Evolutionary conservation across 2,329 filamentous ascomycete species (phyloP).

Genomic region (Diaporthe sp.): DNA sequence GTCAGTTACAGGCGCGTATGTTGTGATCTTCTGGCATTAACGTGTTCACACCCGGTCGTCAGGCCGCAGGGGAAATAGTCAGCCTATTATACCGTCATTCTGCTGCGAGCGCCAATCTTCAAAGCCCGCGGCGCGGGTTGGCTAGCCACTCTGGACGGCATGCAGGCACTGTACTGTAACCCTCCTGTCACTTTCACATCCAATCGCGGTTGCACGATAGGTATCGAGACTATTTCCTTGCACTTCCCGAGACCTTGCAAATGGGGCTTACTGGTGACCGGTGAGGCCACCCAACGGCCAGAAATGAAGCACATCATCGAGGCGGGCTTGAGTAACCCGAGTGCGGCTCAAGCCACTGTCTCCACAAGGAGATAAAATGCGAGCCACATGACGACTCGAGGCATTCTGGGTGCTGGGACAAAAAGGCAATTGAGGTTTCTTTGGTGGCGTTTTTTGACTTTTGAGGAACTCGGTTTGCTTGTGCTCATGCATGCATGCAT

Average conservation of each 20-base stretch:
- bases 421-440: background rate
- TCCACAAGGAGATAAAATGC: background rate
- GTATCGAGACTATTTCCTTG: background rate
- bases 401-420: background rate
- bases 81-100: background rate
- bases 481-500: background rate
- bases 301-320: background rate
- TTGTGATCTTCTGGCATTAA: background rate
- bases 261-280: constrained; percentile 4
- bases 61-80: background rate
- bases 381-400: background rate
- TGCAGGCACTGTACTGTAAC: background rate
- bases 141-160: background rate
- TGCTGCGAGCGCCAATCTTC: background rate
- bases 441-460: background rate
- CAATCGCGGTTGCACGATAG: background rate
- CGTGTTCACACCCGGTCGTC: background rate
- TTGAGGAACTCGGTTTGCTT: background rate
- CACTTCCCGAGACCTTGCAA: constrained; percentile 9
- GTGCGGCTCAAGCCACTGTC: background rate
- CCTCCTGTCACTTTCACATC: background rate
- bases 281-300: background rate
- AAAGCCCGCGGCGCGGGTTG: background rate
- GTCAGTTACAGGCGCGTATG: background rate
- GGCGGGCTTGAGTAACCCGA: constrained; percentile 15